Evolutionary conservation across 192 early-diverging fungal genomes (phyloP).

Genomic region (Entomortierella parvispora): DNA sequence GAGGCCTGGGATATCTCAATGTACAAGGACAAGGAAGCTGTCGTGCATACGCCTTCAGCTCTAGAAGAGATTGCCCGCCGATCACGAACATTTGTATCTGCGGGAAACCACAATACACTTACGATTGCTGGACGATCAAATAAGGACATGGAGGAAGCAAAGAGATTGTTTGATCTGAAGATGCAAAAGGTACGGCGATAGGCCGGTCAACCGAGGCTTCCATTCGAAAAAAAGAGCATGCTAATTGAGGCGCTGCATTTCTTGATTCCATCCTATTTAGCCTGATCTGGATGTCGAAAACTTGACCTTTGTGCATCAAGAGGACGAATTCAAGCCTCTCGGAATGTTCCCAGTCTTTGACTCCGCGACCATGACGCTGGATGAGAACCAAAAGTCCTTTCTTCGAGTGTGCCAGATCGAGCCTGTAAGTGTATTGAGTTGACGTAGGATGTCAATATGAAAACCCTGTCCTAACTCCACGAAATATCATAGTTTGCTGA

Average conservation of each 20-base stretch:
- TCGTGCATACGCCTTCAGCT: constrained; percentile 11
- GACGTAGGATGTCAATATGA: too few relatives aligned
- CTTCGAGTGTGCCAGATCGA: constrained; percentile 25
- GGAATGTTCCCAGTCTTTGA: constrained; percentile 44
- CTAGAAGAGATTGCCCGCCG: constrained; percentile 44
- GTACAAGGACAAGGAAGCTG: constrained; percentile 15
- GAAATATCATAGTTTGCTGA: constrained; percentile 1
- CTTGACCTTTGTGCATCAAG: constrained; percentile 21
- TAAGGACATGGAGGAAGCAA: constrained; percentile 37
- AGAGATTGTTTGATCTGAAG: constrained; percentile 39
- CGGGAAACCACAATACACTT: constrained; percentile 9
- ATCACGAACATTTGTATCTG: constrained; percentile 36
- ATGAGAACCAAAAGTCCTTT: constrained; percentile 28
- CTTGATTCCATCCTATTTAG: too few relatives aligned
- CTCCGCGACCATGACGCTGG: constrained; percentile 18
- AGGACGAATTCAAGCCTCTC: constrained; percentile 12
- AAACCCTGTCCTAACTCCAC: too few relatives aligned
- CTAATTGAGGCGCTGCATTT: not conserved
- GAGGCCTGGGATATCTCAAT: constrained; percentile 44
- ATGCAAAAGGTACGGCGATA: constrained; percentile 11
- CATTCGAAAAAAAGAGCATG: too few relatives aligned
- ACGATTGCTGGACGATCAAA: constrained; percentile 27
- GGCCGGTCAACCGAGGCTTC: not conserved
- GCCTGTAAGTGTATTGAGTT: constrained; percentile 18
- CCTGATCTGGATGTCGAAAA: not conserved